Percentiles rank a stretch among this genome's conserved stretches.
Conservation (phyloP, 2,329 filamentous ascomycete species). For the Phaeosphaeria sp. region DNA sequence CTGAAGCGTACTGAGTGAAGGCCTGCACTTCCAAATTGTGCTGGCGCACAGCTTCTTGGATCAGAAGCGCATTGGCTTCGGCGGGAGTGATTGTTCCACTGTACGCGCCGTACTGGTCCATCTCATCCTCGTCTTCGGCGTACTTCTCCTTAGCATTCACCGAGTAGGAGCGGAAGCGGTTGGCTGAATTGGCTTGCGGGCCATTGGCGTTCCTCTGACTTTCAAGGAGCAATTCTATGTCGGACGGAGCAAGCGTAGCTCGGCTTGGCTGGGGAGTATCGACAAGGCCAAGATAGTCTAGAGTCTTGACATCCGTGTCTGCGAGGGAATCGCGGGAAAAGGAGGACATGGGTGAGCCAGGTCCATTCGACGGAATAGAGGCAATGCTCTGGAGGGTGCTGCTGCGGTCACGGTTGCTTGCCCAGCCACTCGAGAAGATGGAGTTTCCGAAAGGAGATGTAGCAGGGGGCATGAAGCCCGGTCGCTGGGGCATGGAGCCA, state of each 20-base stretch:
- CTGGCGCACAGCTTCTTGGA: slow-evolving; percentile 78
- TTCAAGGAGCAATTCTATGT: slow-evolving; percentile 57
- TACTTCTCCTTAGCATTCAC: slow-evolving; percentile 96
- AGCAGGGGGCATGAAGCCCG: slow-evolving; percentile 66
- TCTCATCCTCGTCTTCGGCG: slow-evolving; percentile 60
- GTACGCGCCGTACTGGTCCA: slow-evolving; percentile 70
- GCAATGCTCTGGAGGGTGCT: slow-evolving; percentile 90
- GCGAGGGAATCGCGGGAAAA: slow-evolving; percentile 84
- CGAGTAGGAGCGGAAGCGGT: slow-evolving; percentile 94
- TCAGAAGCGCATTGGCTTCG: slow-evolving; percentile 65
- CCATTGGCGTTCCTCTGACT: slow-evolving; percentile 63
- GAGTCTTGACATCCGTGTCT: slow-evolving; percentile 88
- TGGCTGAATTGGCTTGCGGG: slow-evolving; percentile 71
- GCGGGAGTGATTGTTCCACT: slow-evolving; percentile 68
- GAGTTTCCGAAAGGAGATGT: slow-evolving; percentile 81
- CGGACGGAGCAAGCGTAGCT: slow-evolving; percentile 72
- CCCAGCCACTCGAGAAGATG: slow-evolving; percentile 88
- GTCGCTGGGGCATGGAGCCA: slow-evolving; percentile 91
- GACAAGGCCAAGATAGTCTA: slow-evolving; percentile 94
- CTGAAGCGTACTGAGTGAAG: slow-evolving; percentile 83
- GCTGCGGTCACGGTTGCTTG: slow-evolving; percentile 78
- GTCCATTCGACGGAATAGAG: slow-evolving; percentile 85
- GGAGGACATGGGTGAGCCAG: slow-evolving; percentile 83
- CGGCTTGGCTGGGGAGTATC: slow-evolving; percentile 86
- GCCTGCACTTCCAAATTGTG: slow-evolving; percentile 95